Conservation (phyloP, 805 yeast species). For the Candida chauliodis region DNA sequence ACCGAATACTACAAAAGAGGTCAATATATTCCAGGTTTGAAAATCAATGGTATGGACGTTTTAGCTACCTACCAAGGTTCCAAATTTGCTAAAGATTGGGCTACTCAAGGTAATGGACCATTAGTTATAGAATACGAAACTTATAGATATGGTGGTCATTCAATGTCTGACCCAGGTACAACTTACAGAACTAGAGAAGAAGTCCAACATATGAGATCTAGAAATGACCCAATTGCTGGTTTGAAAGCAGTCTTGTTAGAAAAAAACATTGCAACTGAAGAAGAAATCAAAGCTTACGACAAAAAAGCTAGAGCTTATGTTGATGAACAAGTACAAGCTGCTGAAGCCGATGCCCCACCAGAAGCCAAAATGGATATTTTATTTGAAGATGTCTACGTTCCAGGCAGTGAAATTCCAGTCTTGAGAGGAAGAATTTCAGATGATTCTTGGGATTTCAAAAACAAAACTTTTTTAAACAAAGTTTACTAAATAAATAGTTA, state of each 20-base stretch:
- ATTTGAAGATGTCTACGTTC: conserved; percentile 94
- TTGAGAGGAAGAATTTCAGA: conserved; percentile 96
- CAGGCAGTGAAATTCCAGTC: conserved; percentile 87
- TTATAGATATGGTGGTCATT: conserved; percentile 99
- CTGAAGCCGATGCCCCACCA: conserved; percentile 92
- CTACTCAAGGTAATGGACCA: conserved; percentile 91
- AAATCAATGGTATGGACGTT: conserved; percentile 98
- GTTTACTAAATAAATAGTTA: conserved; percentile 30
- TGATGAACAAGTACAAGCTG: conserved; percentile 89
- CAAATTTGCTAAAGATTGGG: conserved; percentile 96
- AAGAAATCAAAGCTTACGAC: conserved; percentile 90
- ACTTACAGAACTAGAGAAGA: conserved; percentile 99
- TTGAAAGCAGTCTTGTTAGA: conserved; percentile 84
- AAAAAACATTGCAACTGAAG: conserved; percentile 84
- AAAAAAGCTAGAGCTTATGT: conserved; percentile 95
- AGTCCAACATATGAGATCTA: conserved; percentile 98
- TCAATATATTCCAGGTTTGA: conserved; percentile 98
- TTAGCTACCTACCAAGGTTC: conserved; percentile 94
- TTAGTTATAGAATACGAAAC: conserved; percentile 95
- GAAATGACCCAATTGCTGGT: conserved; percentile 97
- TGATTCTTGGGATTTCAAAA: conserved; percentile 84
- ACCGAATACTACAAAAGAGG: conserved; percentile 98
- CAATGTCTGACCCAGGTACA: conserved; percentile 99
- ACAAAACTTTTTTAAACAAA: conserved; percentile 43
- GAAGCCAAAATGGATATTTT: conserved; percentile 92